These are phyloP conservation scores for Tylopilus intermedius DNA, from an alignment of 768 basidiomycete species.

Conservation along the genomic window DNA sequence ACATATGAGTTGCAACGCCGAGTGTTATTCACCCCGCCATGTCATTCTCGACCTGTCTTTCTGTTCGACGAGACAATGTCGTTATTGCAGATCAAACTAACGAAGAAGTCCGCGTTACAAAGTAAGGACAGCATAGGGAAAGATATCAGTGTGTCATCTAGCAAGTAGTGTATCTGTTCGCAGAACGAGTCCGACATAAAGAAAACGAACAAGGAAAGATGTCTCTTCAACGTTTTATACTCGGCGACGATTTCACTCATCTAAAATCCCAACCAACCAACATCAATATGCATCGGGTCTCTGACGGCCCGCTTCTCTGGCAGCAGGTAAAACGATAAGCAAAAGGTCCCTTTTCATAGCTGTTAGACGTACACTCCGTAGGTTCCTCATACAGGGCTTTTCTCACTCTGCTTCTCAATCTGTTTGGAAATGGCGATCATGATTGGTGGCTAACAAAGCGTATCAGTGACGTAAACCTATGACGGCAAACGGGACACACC, in stretches of 20 bases:
- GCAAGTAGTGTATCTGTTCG: background rate
- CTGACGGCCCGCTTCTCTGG: background rate
- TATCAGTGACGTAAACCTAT: background rate
- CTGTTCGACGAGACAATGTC: background rate
- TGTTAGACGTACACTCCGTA: background rate
- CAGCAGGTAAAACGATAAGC: background rate
- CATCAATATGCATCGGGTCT: background rate
- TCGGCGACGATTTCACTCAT: background rate
- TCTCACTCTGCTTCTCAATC: conserved; percentile 4
- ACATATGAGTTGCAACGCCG: too few species aligned
- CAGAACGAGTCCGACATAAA: background rate
- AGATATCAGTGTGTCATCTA: background rate
- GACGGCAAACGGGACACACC: conserved; percentile 1
- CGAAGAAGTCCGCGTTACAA: background rate
- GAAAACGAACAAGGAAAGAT: background rate
- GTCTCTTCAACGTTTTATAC: background rate
- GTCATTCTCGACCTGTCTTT: background rate
- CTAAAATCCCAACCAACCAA: background rate
- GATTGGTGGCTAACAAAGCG: conserved; percentile 13
- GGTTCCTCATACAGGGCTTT: conserved; percentile 5
- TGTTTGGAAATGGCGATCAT: conserved; percentile 12
- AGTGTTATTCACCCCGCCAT: background rate
- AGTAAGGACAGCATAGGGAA: background rate
- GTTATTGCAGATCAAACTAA: background rate
- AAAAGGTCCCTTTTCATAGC: background rate